These are phyloP conservation scores for Neofusicoccum laricinum DNA, from an alignment of 2,329 filamentous ascomycete species.

Conservation along the genomic window DNA sequence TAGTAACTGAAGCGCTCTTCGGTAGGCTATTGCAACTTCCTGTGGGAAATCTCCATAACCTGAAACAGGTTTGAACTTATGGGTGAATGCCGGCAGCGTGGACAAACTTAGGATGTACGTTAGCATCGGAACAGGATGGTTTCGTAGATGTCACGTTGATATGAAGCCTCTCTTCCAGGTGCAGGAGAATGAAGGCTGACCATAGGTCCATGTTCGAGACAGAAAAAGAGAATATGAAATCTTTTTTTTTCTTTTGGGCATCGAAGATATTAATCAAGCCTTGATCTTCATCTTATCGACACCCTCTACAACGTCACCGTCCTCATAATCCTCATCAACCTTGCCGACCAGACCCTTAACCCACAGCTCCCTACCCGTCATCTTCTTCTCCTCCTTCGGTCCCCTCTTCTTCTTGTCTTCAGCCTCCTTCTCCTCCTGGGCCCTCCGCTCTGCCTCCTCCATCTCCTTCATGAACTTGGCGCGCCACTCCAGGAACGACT, in stretches of 20 bases:
- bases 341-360: conserved; percentile 57
- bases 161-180: too few species aligned
- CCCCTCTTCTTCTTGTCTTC: conserved; percentile 52
- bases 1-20: too few species aligned
- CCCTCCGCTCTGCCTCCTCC: conserved; percentile 63
- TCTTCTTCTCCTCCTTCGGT: conserved; percentile 70
- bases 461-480: conserved; percentile 75
- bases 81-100: too few species aligned
- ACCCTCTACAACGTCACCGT: conserved; percentile 51
- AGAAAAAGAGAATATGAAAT: conserved; percentile 19
- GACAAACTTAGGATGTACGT: too few species aligned
- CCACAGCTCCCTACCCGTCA: conserved; percentile 59
- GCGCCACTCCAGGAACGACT: conserved; percentile 82
- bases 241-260: too few species aligned
- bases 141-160: too few species aligned
- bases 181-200: too few species aligned
- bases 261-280: conserved; percentile 36
- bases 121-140: too few species aligned
- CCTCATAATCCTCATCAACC: conserved; percentile 64
- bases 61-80: too few species aligned
- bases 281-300: conserved; percentile 43
- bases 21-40: too few species aligned
- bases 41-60: too few species aligned
- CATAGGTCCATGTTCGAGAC: too few species aligned
- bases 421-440: conserved; percentile 68